Percentiles rank a stretch among this genome's conserved stretches.
Conservation (phyloP, 208 protist genomes). For the Acanthamoeba lugdunensis region DNA sequence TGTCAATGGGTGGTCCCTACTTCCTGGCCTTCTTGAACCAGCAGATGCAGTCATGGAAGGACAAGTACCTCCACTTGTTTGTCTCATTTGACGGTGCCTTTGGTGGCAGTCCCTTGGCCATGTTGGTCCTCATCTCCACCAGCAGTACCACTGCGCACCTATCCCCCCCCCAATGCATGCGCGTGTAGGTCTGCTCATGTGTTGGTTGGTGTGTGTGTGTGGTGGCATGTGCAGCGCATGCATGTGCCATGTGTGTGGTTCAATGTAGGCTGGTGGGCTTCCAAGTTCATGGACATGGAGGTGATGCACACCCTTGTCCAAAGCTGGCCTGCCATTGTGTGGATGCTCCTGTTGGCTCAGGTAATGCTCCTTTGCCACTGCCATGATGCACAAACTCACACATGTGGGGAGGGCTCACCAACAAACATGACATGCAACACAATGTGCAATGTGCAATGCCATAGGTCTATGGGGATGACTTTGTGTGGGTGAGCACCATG, state of each 20-base stretch:
- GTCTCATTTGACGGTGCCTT: not conserved
- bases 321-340: not conserved
- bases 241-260: not conserved
- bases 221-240: not conserved
- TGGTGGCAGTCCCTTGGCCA: not conserved
- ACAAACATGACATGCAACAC: too few species aligned
- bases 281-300: not conserved
- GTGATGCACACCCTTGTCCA: not conserved
- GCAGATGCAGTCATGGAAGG: conserved; percentile 8
- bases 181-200: not conserved
- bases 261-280: not conserved
- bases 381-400: too few species aligned
- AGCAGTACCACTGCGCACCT: not conserved
- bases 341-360: not conserved
- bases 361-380: not conserved
- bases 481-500: not conserved
- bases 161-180: not conserved
- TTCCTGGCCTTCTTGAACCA: conserved; percentile 32
- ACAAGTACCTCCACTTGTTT: conserved; percentile 5
- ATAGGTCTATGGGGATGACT: not conserved
- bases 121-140: not conserved
- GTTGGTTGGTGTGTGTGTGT: too few species aligned
- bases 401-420: too few species aligned
- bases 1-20: conserved; percentile 27
- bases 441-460: too few species aligned